These are phyloP conservation scores for Chloris gayana DNA, from an alignment of 176 grass and related monocot genomes.

Conservation along the genomic window DNA sequence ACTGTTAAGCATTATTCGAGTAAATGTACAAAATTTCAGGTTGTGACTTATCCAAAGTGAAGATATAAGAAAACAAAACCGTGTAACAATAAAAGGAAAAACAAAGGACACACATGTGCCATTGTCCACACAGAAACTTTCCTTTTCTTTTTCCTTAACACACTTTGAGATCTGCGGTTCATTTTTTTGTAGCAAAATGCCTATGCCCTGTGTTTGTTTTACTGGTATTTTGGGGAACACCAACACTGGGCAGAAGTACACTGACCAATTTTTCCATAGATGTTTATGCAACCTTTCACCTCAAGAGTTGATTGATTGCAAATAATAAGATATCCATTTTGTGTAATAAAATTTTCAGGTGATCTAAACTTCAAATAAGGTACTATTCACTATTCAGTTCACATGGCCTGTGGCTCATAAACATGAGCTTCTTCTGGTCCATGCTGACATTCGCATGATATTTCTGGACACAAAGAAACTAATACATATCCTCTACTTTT, in stretches of 20 bases:
- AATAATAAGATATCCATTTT: background rate
- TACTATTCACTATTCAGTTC: background rate
- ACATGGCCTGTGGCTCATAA: background rate
- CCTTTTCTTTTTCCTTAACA: no score
- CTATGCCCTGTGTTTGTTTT: background rate
- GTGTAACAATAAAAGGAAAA: no score
- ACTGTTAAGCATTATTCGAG: no score
- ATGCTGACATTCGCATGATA: background rate
- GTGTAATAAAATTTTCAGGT: background rate
- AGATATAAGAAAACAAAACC: no score
- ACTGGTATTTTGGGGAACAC: background rate
- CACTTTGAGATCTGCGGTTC: no score
- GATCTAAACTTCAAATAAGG: background rate
- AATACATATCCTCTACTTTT: no score
- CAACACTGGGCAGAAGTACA: background rate
- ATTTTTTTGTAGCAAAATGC: background rate
- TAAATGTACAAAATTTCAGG: no score
- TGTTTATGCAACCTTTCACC: background rate
- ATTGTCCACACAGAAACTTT: no score
- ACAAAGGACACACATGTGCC: no score
- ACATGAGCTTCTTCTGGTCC: no score
- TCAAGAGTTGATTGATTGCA: background rate
- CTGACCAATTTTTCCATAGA: background rate
- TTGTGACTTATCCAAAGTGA: no score
- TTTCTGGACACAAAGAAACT: background rate